Conservation (phyloP, 768 basidiomycete species). For the Galerina marginata region DNA sequence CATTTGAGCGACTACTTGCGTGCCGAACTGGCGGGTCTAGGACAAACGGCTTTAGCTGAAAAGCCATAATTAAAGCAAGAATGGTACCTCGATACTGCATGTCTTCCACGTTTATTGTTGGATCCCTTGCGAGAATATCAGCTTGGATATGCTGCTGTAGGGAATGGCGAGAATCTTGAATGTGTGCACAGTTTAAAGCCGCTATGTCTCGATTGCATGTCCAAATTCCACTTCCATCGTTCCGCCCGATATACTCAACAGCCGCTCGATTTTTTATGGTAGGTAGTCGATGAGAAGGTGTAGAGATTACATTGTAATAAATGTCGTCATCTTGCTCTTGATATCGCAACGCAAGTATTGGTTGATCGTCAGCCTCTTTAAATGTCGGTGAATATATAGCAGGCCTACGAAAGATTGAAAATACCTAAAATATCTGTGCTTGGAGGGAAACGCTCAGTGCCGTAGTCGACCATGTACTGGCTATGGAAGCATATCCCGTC, state of each 20-base stretch:
- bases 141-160: not conserved
- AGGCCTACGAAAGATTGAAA: no score
- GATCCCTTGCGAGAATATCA: conserved; percentile 10
- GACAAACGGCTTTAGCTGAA: not conserved
- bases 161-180: conserved; percentile 4
- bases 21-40: not conserved
- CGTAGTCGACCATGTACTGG: no score
- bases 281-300: not conserved
- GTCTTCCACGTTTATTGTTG: not conserved
- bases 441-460: no score
- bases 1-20: not conserved
- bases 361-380: conserved; percentile 1
- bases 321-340: not conserved
- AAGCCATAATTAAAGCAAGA: not conserved
- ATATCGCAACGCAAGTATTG: not conserved
- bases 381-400: no score
- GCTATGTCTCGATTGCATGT: conserved; percentile 8
- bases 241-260: conserved; percentile 11
- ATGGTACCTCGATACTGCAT: not conserved
- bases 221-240: conserved; percentile 17
- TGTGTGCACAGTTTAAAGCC: conserved; percentile 1
- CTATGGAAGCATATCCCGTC: no score
- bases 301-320: conserved; percentile 11
- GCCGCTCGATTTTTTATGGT: conserved; percentile 14
- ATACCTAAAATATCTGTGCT: no score